Evolutionary conservation across 2,329 filamentous ascomycete species (phyloP).

Genomic region (Bisporella sp.): DNA sequence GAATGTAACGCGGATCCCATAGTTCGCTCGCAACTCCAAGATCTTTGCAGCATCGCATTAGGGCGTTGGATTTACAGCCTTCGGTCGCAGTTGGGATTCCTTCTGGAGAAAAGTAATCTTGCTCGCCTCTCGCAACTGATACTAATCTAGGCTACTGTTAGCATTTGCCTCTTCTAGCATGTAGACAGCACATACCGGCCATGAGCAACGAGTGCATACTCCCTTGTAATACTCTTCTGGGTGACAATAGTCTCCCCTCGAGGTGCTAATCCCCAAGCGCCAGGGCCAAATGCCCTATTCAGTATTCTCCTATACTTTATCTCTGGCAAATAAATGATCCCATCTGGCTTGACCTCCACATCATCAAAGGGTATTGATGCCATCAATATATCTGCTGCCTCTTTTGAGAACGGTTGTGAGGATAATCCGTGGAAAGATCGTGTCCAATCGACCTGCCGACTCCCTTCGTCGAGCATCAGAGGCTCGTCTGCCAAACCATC

Average conservation of each 20-base stretch:
- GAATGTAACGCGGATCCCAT: slow-evolving; percentile 91
- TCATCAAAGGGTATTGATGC: slow-evolving; percentile 62
- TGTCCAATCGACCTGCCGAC: slow-evolving; percentile 62
- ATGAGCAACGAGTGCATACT: slow-evolving; percentile 85
- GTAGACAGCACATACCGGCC: slow-evolving; percentile 61
- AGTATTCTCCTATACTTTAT: slow-evolving; percentile 94
- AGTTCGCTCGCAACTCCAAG: slow-evolving; percentile 89
- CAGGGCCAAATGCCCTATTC: slow-evolving; percentile 87
- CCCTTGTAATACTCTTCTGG: slow-evolving; percentile 60
- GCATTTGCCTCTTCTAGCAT: slow-evolving; percentile 1
- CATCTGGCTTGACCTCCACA: slow-evolving; percentile 96
- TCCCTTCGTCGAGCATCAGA: slow-evolving; percentile 37
- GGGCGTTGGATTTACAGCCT: slow-evolving; percentile 93
- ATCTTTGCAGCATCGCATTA: slow-evolving; percentile 98
- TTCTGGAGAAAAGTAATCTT: slow-evolving; percentile 85
- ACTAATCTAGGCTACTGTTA: slow-evolving; percentile 58
- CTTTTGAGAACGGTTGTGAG: slow-evolving; percentile 53
- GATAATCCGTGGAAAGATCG: slow-evolving; percentile 65
- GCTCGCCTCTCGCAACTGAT: slow-evolving; percentile 87
- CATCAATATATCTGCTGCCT: slow-evolving; percentile 54
- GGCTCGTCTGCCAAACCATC: slow-evolving; percentile 44
- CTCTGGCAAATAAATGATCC: slow-evolving; percentile 91
- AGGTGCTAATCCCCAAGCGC: slow-evolving; percentile 91
- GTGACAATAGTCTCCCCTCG: slow-evolving; percentile 65
- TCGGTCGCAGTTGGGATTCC: slow-evolving; percentile 91